Evolutionary conservation across 2,329 filamentous ascomycete genomes (phyloP), one percentile per base, ranked within the genome.

Genomic region (Fusarium sp.): DNA sequence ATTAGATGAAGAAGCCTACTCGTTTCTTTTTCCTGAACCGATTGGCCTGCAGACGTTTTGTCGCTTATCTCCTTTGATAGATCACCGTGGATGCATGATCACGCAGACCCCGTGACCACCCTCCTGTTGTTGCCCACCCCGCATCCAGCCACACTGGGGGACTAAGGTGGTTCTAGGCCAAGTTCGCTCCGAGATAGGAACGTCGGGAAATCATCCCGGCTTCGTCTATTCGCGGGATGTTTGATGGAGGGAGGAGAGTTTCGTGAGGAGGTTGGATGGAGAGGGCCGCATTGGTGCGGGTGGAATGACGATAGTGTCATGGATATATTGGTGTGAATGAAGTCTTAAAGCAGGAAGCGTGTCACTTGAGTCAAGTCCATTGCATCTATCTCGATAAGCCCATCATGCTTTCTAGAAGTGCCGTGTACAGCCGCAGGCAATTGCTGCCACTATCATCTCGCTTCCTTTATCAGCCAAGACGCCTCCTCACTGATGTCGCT

Each of bases 51-150:
- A 33, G 40, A 27, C 35, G 25, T 38, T 22, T 38, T 14, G 15
- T 27, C 14, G 54, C 32, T 60, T 65, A 38, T 68, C 59, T 63
- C 27, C 17, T 40, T 32, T 52, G 47, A 52, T 32, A 58, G 61
- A 64, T 74, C 57, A 62, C 50, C 66, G 56, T 43, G n/a, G 27
- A 58, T 72, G 67, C 65, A 71, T 69, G 43, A 66, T 63, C 59
- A 38, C 22, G 15, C 15, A 32, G 10, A 32, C 63, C 73, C 37
- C 33, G 56, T 77, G 75, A 77, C 57, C 58, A 52, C 22, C 35
- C 45, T 33, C 47, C 11, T 52, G 17, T 12, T 43, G 43, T 22
- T 30, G 52, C 9, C 20, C 52, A 14, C 9, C 52, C 52, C 52
- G 30, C n/a, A 38, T 59, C 47, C 65, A 57, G 71, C 65, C 71